Conservation (phyloP, 2,329 filamentous ascomycete species). For the Exophiala xenobiotica region DNA sequence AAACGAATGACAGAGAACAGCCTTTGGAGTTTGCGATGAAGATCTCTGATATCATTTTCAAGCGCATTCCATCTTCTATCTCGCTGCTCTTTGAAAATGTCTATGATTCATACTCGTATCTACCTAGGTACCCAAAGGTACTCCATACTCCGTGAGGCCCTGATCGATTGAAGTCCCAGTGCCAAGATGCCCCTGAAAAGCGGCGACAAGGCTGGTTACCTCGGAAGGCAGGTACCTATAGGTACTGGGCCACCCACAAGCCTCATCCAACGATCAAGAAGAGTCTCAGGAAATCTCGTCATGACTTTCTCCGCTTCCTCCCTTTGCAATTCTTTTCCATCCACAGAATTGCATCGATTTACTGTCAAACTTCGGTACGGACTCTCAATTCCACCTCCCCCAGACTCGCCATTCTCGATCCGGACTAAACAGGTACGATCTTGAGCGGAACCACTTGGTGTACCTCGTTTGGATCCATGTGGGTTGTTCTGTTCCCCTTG, state of each 20-base stretch:
- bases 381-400: not conserved
- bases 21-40: slow-evolving; percentile 8
- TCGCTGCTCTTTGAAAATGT: not conserved
- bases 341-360: not conserved
- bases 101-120: too few relatives aligned
- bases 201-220: not conserved
- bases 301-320: slow-evolving; percentile 2
- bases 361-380: not conserved
- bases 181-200: too few relatives aligned
- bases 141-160: too few relatives aligned
- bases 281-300: too few relatives aligned
- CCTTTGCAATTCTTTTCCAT: not conserved
- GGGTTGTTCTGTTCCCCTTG: not conserved
- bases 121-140: too few relatives aligned
- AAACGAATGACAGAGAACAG: slow-evolving; percentile 10
- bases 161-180: too few relatives aligned
- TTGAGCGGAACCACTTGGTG: not conserved
- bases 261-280: too few relatives aligned
- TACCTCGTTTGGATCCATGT: too few relatives aligned
- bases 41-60: not conserved
- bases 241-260: too few relatives aligned
- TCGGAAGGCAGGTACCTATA: too few relatives aligned
- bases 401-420: not conserved
- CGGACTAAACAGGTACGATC: not conserved
- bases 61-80: not conserved